Percentiles rank a stretch among this genome's conserved stretches.
phyloP scores from a whole-genome alignment of 2,329 filamentous ascomycete genomes.

The Fusarium avenaceum region DNA sequence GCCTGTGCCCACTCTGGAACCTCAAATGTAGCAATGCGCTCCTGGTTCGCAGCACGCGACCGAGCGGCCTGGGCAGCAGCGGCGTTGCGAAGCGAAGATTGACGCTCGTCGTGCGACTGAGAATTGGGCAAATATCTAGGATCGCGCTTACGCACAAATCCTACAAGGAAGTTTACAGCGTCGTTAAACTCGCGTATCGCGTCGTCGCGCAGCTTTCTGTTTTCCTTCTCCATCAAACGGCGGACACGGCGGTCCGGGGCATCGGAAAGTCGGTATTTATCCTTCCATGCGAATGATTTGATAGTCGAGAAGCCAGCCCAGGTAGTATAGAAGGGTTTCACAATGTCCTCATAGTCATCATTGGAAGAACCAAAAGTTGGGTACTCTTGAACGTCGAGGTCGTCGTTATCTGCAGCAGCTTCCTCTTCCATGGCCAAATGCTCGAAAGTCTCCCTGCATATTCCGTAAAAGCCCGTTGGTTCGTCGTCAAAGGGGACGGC shows the following conservation, averaged over 20 bases:
- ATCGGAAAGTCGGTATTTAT: conserved; percentile 84
- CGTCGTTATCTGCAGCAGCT: conserved; percentile 78
- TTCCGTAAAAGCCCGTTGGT: conserved; percentile 86
- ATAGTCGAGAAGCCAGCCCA: conserved; percentile 87
- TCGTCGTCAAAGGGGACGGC: conserved; percentile 84
- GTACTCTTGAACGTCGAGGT: conserved; percentile 73
- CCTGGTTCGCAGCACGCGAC: conserved; percentile 83
- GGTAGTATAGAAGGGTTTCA: conserved; percentile 82
- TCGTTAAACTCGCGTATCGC: conserved; percentile 92
- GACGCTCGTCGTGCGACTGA: conserved; percentile 84
- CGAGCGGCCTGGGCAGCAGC: conserved; percentile 87
- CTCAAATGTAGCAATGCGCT: conserved; percentile 74
- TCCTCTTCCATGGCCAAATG: conserved; percentile 85
- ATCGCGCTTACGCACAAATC: conserved; percentile 92
- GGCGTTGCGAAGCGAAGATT: conserved; percentile 81
- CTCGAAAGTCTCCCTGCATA: conserved; percentile 81
- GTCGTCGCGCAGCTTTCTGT: conserved; percentile 85
- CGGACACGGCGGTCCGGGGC: conserved; percentile 87
- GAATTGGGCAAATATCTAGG: conserved; percentile 83
- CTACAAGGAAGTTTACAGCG: conserved; percentile 85
- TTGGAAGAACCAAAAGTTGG: conserved; percentile 85
- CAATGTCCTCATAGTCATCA: conserved; percentile 81
- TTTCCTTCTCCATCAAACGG: conserved; percentile 94
- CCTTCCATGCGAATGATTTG: conserved; percentile 92
- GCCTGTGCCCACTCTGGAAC: conserved; percentile 82